A percentile compares a stretch with the other conserved stretches of the same genome.
phyloP scores from a whole-genome alignment of 108 stramenopile species.

The Fragilariopsis cylindrus region DNA sequence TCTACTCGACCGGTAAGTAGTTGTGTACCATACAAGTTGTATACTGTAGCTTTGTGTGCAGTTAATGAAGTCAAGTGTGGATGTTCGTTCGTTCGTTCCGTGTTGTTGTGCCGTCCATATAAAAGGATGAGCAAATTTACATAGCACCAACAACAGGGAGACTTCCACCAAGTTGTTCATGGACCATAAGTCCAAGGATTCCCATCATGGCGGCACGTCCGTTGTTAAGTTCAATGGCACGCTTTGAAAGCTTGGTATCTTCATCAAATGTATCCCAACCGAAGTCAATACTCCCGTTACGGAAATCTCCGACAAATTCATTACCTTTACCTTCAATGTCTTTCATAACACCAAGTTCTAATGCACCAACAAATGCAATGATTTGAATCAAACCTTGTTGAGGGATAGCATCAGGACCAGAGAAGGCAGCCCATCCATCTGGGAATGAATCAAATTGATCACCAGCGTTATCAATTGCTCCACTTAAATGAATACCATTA shows the following conservation, averaged over 20 bases:
- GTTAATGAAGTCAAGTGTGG: no score
- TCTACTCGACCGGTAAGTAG: no score
- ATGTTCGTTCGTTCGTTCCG: no score
- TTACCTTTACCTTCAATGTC: constrained; percentile 53
- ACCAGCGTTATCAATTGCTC: constrained; percentile 60
- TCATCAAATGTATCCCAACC: constrained; percentile 71
- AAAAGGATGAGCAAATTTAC: no score
- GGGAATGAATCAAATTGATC: constrained; percentile 60
- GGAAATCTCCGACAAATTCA: constrained; percentile 76
- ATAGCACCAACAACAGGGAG: constrained; percentile 7
- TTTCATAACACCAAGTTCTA: constrained; percentile 71
- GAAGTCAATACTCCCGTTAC: constrained; percentile 75
- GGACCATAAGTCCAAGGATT: constrained; percentile 85
- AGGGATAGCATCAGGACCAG: constrained; percentile 47
- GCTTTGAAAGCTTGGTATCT: constrained; percentile 70
- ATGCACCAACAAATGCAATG: constrained; percentile 67
- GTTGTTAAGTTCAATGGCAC: constrained; percentile 89
- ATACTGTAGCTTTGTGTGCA: no score
- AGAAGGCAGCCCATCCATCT: constrained; percentile 65
- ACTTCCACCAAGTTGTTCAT: constrained; percentile 67
- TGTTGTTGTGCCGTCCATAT: no score
- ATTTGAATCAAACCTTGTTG: constrained; percentile 62
- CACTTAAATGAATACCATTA: constrained; percentile 62
- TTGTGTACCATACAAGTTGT: no score
- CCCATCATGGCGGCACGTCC: constrained; percentile 89